phyloP scores from a whole-genome alignment of 2,329 filamentous ascomycete species.

The Lachnellula occidentalis region DNA sequence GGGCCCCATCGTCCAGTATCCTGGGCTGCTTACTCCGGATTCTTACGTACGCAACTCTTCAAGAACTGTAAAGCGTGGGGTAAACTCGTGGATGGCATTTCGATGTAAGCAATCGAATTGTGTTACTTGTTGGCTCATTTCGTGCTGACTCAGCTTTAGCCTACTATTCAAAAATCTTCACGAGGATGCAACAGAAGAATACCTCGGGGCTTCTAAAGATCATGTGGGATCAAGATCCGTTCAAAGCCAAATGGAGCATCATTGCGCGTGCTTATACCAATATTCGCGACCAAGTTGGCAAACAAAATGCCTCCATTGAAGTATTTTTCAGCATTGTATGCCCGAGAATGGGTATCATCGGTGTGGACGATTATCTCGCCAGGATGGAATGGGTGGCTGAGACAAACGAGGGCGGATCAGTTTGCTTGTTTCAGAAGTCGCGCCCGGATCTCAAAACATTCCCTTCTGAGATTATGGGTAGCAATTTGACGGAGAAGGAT shows the following conservation, averaged over 20 bases:
- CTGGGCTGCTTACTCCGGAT: not conserved
- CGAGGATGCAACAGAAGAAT: slow-evolving; percentile 18
- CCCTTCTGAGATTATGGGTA: slow-evolving; percentile 11
- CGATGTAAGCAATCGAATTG: slow-evolving; percentile 7
- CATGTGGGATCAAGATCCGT: slow-evolving; percentile 20
- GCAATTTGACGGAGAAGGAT: slow-evolving; percentile 20
- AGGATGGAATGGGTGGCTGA: slow-evolving; percentile 18
- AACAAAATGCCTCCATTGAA: slow-evolving; percentile 14
- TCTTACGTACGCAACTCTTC: not conserved
- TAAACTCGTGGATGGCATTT: slow-evolving; percentile 21
- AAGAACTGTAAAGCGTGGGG: not conserved
- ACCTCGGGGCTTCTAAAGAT: slow-evolving; percentile 16
- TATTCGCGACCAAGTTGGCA: slow-evolving; percentile 19
- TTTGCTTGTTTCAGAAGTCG: slow-evolving; percentile 13
- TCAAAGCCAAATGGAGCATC: slow-evolving; percentile 22
- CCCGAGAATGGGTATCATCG: slow-evolving; percentile 20
- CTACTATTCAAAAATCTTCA: slow-evolving; percentile 14
- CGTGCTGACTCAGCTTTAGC: slow-evolving; percentile 1
- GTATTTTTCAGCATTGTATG: slow-evolving; percentile 13
- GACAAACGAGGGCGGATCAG: slow-evolving; percentile 5
- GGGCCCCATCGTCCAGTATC: too few relatives aligned
- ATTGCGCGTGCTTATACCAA: slow-evolving; percentile 20
- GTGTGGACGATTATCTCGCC: slow-evolving; percentile 15
- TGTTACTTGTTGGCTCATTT: not conserved
- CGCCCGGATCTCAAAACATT: slow-evolving; percentile 15